Percentiles rank a stretch among this genome's conserved stretches.
phyloP scores from a whole-genome alignment of 306 rosid species.

The Trifolium fragiferum region DNA sequence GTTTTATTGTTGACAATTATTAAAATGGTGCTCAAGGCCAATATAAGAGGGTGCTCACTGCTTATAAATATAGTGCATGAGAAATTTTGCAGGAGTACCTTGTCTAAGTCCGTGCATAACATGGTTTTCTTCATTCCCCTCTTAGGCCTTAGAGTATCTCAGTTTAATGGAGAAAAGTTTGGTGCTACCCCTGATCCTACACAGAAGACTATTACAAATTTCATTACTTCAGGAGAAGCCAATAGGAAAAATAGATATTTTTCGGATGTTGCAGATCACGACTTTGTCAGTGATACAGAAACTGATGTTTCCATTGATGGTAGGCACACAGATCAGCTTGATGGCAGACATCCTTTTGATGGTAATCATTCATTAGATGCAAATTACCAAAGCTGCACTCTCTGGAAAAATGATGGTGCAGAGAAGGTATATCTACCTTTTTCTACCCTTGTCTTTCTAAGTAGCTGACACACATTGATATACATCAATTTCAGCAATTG shows the following conservation, averaged over 20 bases:
- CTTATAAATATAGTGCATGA: constrained; percentile 15
- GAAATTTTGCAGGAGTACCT: constrained; percentile 35
- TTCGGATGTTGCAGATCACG: constrained; percentile 45
- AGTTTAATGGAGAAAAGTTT: constrained; percentile 61
- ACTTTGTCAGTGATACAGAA: constrained; percentile 53
- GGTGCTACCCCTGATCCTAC: constrained; percentile 63
- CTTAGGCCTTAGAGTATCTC: constrained; percentile 87
- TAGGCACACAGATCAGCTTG: constrained; percentile 43
- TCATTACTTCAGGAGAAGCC: constrained; percentile 61
- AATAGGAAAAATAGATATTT: constrained; percentile 48
- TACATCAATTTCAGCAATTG: constrained; percentile 16
- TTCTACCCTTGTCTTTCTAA: not conserved
- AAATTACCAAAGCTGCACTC: constrained; percentile 40
- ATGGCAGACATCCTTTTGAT: constrained; percentile 46
- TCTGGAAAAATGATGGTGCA: constrained; percentile 42
- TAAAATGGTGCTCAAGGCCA: constrained; percentile 26
- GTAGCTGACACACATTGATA: constrained; percentile 38
- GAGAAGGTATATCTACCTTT: constrained; percentile 40
- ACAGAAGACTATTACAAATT: constrained; percentile 74
- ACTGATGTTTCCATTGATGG: constrained; percentile 45
- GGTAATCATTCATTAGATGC: constrained; percentile 43
- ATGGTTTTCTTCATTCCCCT: constrained; percentile 31
- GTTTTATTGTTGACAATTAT: constrained; percentile 21
- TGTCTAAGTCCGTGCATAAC: constrained; percentile 36
- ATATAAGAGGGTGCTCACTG: constrained; percentile 25